A percentile compares a stretch with the other conserved stretches of the same genome.
Conservation (phyloP, 371 early-diverging fungal genomes). For the Actinomortierella ambigua region DNA sequence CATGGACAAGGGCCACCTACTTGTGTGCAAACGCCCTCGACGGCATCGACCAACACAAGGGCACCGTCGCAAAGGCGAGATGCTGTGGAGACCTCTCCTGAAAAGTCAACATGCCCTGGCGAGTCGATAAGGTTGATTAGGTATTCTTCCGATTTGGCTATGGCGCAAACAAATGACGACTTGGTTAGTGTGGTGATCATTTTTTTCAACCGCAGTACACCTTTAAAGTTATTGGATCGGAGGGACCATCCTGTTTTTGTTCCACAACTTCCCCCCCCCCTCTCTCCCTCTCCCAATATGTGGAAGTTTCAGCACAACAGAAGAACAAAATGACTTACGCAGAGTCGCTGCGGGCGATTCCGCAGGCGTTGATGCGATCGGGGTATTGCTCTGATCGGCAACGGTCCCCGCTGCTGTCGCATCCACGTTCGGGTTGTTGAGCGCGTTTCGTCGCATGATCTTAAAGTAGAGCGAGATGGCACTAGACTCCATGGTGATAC, state of each 20-base stretch:
- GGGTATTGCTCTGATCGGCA: constrained; percentile 22
- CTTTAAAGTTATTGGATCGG: not conserved
- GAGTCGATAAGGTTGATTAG: constrained; percentile 98
- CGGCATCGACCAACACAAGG: constrained; percentile 96
- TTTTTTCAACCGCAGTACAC: no score
- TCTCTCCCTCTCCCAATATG: no score
- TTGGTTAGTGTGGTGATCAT: not conserved
- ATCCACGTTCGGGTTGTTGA: constrained; percentile 18
- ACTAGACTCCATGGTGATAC: constrained; percentile 99
- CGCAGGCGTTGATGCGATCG: constrained; percentile 1
- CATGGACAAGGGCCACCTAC: constrained; percentile 47
- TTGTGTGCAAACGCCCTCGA: constrained; percentile 99
- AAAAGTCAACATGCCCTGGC: constrained; percentile 99
- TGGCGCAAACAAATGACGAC: constrained; percentile 3
- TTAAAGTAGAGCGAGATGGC: constrained; percentile 93
- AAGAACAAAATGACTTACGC: not conserved
- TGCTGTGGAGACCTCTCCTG: constrained; percentile 96
- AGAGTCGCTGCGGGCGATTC: constrained; percentile 12
- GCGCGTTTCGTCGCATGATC: constrained; percentile 50
- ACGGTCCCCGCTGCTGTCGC: constrained; percentile 5
- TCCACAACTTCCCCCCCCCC: no score
- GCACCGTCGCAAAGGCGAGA: constrained; percentile 97
- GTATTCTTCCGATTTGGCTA: constrained; percentile 68
- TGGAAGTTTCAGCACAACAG: no score
- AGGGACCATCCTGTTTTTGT: not conserved